Conservation (phyloP, 768 basidiomycete genomes). For the Xerocomellus dryophilus region DNA sequence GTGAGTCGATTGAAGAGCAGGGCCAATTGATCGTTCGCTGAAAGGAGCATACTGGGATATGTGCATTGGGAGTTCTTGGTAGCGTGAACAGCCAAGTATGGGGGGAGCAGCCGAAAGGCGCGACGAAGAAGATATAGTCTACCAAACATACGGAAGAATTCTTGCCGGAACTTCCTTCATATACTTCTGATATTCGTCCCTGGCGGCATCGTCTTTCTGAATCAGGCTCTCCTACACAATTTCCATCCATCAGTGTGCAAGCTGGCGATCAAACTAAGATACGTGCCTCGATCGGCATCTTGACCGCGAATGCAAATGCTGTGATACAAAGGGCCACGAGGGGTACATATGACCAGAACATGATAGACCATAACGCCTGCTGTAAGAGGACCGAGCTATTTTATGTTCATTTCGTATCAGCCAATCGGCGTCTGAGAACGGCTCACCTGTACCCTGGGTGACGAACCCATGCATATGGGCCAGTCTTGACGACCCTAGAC, state of each 20-base stretch:
- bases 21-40: too few relatives aligned
- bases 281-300: constrained; percentile 34
- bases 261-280: background rate
- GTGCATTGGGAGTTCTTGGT: too few relatives aligned
- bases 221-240: constrained; percentile 28
- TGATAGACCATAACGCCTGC: constrained; percentile 18
- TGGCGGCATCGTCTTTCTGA: constrained; percentile 17
- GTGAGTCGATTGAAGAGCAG: too few relatives aligned
- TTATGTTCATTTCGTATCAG: background rate
- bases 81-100: too few relatives aligned
- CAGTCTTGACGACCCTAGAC: constrained; percentile 29
- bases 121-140: background rate
- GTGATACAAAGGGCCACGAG: constrained; percentile 19
- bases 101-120: too few relatives aligned
- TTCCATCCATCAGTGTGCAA: background rate
- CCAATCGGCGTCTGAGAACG: background rate
- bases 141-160: constrained; percentile 28
- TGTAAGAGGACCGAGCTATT: constrained; percentile 20
- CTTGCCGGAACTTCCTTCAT: constrained; percentile 27
- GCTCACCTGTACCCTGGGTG: constrained; percentile 33
- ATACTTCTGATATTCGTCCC: constrained; percentile 28
- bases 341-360: constrained; percentile 34
- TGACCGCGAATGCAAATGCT: constrained; percentile 22
- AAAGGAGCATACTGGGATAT: too few relatives aligned
- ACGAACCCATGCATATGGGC: constrained; percentile 35